A percentile compares a stretch with the other conserved stretches of the same genome.
These are phyloP conservation scores for Baffinella frigidus DNA, from an alignment of 208 protist species.

Conservation along the genomic window DNA sequence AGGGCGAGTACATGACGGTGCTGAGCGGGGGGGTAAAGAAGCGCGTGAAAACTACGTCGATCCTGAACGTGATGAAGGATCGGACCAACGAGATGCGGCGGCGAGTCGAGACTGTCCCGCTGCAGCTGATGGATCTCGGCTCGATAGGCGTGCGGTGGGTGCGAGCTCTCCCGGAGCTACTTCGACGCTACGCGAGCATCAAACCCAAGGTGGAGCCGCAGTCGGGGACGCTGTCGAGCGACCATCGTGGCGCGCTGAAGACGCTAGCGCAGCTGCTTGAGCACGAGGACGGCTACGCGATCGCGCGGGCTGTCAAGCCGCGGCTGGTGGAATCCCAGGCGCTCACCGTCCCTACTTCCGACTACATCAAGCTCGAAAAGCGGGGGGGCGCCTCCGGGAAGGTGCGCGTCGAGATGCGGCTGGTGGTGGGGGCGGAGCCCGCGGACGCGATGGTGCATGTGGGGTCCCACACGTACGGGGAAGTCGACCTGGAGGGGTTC, in stretches of 20 bases:
- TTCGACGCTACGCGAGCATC: too few relatives aligned
- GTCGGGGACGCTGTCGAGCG: neutral
- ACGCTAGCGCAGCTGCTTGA: neutral
- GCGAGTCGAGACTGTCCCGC: neutral
- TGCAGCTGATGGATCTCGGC: conserved; percentile 27
- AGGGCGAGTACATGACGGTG: conserved; percentile 3
- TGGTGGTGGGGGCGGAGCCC: neutral
- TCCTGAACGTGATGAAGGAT: conserved; percentile 46
- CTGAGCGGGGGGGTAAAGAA: conserved; percentile 1
- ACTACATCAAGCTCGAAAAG: too few relatives aligned
- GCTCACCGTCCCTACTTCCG: too few relatives aligned
- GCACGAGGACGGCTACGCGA: neutral
- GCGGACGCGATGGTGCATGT: neutral
- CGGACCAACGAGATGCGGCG: neutral
- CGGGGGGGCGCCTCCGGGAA: too few relatives aligned
- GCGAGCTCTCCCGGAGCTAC: neutral
- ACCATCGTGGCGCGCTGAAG: neutral
- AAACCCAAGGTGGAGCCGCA: too few relatives aligned
- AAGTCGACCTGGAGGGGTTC: neutral
- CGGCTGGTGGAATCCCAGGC: neutral
- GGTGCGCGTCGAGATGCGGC: neutral
- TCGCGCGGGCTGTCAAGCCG: neutral
- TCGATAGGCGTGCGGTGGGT: neutral
- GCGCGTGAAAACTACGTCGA: conserved; percentile 1
- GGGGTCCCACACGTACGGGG: conserved; percentile 31